Evolutionary conservation across 768 basidiomycete genomes (phyloP).

Genomic region (Termitomyces sp.): DNA sequence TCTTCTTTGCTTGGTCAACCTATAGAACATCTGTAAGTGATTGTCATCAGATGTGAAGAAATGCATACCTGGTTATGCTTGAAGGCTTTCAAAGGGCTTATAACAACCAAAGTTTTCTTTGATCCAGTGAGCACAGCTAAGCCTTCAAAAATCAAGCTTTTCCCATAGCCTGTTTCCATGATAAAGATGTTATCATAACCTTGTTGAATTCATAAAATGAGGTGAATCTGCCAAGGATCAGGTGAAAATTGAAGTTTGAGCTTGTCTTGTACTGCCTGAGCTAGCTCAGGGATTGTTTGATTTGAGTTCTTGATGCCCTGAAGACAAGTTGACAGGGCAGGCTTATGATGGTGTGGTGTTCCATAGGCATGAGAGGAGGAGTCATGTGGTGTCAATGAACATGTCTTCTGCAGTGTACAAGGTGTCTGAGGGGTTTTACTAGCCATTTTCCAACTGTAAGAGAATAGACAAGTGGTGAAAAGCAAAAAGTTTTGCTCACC

Average conservation of each 20-base stretch:
- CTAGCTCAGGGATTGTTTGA: neutral
- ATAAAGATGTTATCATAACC: neutral
- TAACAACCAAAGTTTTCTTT: neutral
- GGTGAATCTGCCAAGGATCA: neutral
- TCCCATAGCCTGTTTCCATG: neutral
- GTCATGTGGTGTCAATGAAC: neutral
- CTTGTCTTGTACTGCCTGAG: neutral
- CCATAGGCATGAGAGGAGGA: neutral
- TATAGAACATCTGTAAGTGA: neutral
- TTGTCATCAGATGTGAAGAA: neutral
- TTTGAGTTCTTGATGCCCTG: neutral
- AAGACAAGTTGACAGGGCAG: neutral
- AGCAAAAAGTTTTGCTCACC: neutral
- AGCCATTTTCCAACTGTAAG: neutral
- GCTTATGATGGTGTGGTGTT: neutral
- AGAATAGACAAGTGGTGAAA: too few relatives aligned
- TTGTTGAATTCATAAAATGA: neutral
- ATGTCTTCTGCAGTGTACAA: neutral
- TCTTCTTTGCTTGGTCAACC: neutral
- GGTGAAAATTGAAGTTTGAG: neutral
- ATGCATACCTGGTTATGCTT: neutral
- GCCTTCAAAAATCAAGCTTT: too few relatives aligned
- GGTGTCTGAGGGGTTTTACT: neutral
- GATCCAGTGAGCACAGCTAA: neutral
- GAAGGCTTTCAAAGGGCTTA: neutral